phyloP scores from a whole-genome alignment of 805 yeast genomes.

The Nakazawaea siamensis region DNA sequence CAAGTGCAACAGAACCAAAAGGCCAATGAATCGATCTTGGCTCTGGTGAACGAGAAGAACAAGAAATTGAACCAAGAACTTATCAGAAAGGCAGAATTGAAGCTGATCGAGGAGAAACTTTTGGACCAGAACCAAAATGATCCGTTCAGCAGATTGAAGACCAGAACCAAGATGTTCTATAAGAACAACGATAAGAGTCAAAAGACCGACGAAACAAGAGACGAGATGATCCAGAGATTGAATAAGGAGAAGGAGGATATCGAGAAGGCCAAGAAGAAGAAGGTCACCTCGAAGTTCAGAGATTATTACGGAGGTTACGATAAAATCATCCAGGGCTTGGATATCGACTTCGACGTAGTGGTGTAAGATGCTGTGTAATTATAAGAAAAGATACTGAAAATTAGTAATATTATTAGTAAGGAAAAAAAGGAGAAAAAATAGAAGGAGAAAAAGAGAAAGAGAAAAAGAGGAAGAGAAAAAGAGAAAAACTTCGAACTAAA shows the following conservation, averaged over 20 bases:
- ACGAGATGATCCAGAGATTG: conserved; percentile 2
- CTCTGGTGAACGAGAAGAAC: conserved; percentile 77
- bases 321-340: conserved; percentile 1
- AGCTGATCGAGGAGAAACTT: conserved; percentile 43
- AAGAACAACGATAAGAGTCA: conserved; percentile 29
- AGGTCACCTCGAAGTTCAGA: conserved; percentile 6
- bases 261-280: neutral
- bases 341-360: no score
- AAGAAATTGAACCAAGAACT: conserved; percentile 70
- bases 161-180: conserved; percentile 80
- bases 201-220: conserved; percentile 2
- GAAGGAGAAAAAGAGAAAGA: no score
- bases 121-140: conserved; percentile 38
- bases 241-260: neutral
- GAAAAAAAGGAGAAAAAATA: no score
- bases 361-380: no score
- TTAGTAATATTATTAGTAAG: no score
- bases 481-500: no score
- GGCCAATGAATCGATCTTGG: conserved; percentile 39
- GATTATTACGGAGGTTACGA: conserved; percentile 8
- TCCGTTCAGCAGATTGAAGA: conserved; percentile 86
- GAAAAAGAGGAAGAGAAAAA: no score
- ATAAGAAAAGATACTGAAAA: no score
- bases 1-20: conserved; percentile 26
- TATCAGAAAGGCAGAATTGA: conserved; percentile 72